phyloP scores from a whole-genome alignment of 768 basidiomycete species.

The Amanita pallidorosea region DNA sequence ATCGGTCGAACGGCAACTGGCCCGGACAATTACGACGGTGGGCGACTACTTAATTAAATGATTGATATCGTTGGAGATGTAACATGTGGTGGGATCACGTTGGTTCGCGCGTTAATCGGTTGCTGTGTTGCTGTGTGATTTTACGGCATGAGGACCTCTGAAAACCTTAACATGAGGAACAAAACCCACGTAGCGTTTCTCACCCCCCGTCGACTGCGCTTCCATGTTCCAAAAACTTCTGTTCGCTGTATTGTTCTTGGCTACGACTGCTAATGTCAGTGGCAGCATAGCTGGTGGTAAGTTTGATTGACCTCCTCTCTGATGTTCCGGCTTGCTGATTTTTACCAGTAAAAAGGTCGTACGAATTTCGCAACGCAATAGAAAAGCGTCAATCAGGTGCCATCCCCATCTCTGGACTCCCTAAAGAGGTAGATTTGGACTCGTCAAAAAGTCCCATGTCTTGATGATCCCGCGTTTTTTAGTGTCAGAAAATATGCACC shows the following conservation, averaged over 20 bases:
- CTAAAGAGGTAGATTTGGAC: not conserved
- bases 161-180: too few species aligned
- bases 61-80: too few species aligned
- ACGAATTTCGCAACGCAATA: not conserved
- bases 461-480: not conserved
- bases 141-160: too few species aligned
- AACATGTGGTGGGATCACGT: too few species aligned
- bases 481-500: not conserved
- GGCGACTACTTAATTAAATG: too few species aligned
- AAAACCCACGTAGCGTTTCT: too few species aligned
- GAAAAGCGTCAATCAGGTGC: not conserved
- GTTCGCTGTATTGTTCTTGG: not conserved
- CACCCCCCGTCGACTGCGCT: not conserved
- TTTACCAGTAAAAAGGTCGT: not conserved
- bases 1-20: too few species aligned
- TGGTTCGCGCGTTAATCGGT: too few species aligned
- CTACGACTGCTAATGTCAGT: not conserved
- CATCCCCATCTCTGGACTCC: not conserved
- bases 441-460: too few species aligned
- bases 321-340: not conserved
- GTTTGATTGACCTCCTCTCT: not conserved
- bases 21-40: too few species aligned
- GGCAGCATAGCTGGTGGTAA: not conserved
- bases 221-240: not conserved
- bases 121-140: too few species aligned